phyloP scores from a whole-genome alignment of 148 eudicot genomes.

The Rhododendron griersonianum region DNA sequence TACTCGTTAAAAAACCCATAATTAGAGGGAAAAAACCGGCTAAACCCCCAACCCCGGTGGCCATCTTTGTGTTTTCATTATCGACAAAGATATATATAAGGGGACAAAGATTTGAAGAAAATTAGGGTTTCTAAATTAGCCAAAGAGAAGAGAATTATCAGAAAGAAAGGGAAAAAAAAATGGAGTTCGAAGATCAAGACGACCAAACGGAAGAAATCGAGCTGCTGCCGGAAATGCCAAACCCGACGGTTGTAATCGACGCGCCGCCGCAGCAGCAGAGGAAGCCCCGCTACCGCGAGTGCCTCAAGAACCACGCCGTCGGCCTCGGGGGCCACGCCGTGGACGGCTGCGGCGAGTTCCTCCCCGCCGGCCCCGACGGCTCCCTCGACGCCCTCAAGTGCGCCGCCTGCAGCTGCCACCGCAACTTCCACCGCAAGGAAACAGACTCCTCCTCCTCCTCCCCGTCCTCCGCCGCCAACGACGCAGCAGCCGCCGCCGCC shows the following conservation, averaged over 20 bases:
- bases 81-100: not conserved
- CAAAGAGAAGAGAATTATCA: not conserved
- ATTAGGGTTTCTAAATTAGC: conserved; percentile 3
- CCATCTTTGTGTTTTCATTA: not conserved
- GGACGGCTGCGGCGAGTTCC: conserved; percentile 92
- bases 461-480: conserved; percentile 1
- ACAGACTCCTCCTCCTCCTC: not conserved
- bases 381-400: conserved; percentile 67
- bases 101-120: not conserved
- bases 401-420: conserved; percentile 97
- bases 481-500: not conserved
- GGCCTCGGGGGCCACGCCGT: conserved; percentile 70
- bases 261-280: conserved; percentile 12
- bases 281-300: conserved; percentile 55
- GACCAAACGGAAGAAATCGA: conserved; percentile 38
- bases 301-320: conserved; percentile 84
- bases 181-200: conserved; percentile 58
- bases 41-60: conserved; percentile 8
- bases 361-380: conserved; percentile 67
- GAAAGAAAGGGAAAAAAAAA: conserved; percentile 4
- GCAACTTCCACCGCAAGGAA: conserved; percentile 95
- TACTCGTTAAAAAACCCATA: not conserved
- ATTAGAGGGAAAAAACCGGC: not conserved
- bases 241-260: not conserved
- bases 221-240: conserved; percentile 24